These are phyloP conservation scores for Tritrichomonas foetus DNA, from an alignment of 208 protist genomes.

Conservation along the genomic window DNA sequence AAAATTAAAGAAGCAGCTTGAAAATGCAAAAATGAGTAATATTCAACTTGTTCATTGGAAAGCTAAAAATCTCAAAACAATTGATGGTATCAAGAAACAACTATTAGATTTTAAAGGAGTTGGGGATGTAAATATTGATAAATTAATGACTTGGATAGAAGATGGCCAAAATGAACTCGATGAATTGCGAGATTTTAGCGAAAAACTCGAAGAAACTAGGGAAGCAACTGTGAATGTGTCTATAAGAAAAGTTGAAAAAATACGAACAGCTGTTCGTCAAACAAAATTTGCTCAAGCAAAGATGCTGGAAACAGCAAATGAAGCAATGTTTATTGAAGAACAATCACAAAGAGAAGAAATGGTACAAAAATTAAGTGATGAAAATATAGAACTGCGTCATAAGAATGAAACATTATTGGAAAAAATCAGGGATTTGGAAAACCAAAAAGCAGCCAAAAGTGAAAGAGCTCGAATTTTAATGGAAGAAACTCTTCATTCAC, in stretches of 20 bases:
- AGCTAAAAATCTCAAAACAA: neutral
- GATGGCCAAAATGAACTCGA: neutral
- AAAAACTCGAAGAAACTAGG: neutral
- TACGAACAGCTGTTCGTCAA: neutral
- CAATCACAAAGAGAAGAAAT: neutral
- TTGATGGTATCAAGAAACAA: neutral
- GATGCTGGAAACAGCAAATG: neutral
- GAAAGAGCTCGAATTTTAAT: neutral
- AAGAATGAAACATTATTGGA: neutral
- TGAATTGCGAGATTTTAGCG: neutral
- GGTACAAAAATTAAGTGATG: neutral
- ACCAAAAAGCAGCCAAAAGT: neutral
- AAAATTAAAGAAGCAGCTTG: neutral
- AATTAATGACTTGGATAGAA: neutral
- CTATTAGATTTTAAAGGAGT: neutral
- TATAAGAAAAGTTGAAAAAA: neutral
- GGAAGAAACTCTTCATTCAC: neutral
- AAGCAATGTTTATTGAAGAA: neutral
- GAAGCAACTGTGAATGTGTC: neutral
- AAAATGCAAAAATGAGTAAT: neutral
- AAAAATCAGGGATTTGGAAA: neutral
- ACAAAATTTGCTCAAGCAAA: neutral
- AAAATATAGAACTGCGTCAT: neutral
- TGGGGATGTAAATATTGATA: neutral
- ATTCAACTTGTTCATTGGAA: slow-evolving; percentile 39